These are phyloP conservation scores for Rhodomyrtus tomentosa DNA, from an alignment of 345 rosid species.

Conservation along the genomic window DNA sequence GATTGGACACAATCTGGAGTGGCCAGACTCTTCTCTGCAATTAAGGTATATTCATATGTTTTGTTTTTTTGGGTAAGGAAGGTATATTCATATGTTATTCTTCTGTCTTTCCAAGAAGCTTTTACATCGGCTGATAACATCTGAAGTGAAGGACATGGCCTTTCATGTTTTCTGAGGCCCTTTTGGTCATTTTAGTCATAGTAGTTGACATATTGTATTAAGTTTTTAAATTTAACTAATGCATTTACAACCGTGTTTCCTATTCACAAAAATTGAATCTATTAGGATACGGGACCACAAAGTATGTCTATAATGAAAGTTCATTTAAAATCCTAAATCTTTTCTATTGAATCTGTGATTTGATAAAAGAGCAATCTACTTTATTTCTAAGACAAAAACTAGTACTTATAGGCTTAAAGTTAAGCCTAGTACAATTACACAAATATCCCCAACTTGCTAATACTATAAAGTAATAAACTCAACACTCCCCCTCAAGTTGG, in stretches of 20 bases:
- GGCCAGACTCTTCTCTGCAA: slow-evolving; percentile 83
- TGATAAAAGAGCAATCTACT: too few relatives aligned
- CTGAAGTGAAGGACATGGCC: neutral
- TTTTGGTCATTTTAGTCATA: neutral
- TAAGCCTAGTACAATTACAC: too few relatives aligned
- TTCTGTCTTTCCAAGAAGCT: neutral
- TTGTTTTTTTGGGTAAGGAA: too few relatives aligned
- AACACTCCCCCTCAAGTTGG: too few relatives aligned
- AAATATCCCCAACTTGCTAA: too few relatives aligned
- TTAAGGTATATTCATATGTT: slow-evolving; percentile 50
- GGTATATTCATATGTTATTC: slow-evolving; percentile 25
- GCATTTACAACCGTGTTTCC: neutral
- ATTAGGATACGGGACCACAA: neutral
- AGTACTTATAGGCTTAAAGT: too few relatives aligned
- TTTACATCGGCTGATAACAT: neutral
- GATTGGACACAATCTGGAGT: slow-evolving; percentile 98
- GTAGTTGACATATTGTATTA: neutral
- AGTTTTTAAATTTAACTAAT: neutral
- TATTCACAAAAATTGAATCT: neutral
- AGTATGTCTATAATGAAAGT: neutral
- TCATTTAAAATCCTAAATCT: neutral
- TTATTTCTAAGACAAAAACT: too few relatives aligned
- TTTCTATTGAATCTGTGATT: neutral
- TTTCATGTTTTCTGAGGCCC: neutral
- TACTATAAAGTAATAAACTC: too few relatives aligned